phyloP scores from a whole-genome alignment of 2,329 filamentous ascomycete genomes.

The Colletotrichum cuscutae region DNA sequence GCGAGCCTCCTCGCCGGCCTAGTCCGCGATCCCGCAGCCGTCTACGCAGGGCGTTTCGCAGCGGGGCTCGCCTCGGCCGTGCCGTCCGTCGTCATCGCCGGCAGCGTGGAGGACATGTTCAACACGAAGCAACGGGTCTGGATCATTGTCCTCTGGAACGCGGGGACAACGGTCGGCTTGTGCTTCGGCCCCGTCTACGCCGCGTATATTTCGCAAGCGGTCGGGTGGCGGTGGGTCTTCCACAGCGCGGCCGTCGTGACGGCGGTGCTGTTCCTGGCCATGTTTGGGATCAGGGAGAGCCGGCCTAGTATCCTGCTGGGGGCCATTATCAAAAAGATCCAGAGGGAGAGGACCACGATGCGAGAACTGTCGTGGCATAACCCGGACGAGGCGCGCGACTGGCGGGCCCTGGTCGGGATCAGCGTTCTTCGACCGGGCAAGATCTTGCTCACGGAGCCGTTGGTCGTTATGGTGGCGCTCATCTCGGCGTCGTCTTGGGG shows the following conservation, averaged over 20 bases:
- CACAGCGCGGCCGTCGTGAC: conserved; percentile 52
- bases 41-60: conserved; percentile 53
- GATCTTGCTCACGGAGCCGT: conserved; percentile 57
- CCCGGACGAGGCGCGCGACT: conserved; percentile 49
- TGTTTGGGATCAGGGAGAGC: conserved; percentile 52
- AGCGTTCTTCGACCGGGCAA: conserved; percentile 52
- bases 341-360: conserved; percentile 16
- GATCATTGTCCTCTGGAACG: conserved; percentile 57
- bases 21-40: conserved; percentile 46
- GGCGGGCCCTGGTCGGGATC: conserved; percentile 48
- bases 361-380: conserved; percentile 43
- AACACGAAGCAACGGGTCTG: conserved; percentile 55
- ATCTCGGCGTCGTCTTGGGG: conserved; percentile 55
- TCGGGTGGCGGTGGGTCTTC: conserved; percentile 58
- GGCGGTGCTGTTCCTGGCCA: conserved; percentile 44
- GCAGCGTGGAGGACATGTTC: conserved; percentile 61
- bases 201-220: conserved; percentile 48
- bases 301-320: conserved; percentile 54
- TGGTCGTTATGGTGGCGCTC: conserved; percentile 54
- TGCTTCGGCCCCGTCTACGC: conserved; percentile 55
- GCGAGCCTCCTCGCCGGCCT: conserved; percentile 51
- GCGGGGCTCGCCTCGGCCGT: conserved; percentile 57
- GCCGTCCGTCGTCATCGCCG: conserved; percentile 57
- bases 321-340: conserved; percentile 33
- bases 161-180: conserved; percentile 53